phyloP scores from a whole-genome alignment of 1,284 basidiomycete species.

The Cerrena zonata region DNA sequence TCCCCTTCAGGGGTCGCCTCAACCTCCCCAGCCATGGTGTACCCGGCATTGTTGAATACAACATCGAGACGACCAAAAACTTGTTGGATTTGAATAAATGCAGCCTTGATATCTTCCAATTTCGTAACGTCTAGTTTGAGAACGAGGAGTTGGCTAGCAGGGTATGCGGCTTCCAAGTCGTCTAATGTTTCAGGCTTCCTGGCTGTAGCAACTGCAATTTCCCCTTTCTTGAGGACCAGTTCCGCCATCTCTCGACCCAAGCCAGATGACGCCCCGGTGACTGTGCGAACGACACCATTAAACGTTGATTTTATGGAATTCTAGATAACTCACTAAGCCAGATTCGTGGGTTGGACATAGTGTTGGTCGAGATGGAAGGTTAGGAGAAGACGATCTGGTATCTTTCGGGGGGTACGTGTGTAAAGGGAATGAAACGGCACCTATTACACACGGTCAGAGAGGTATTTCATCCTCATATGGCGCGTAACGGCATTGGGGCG shows the following conservation, averaged over 20 bases:
- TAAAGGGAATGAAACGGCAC: background rate
- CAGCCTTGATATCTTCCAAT: conserved; percentile 22
- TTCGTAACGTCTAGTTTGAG: conserved; percentile 35
- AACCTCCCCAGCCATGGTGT: conserved; percentile 26
- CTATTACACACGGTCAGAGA: background rate
- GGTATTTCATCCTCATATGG: too few relatives aligned
- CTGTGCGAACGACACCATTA: conserved; percentile 7
- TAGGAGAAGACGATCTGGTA: too few relatives aligned
- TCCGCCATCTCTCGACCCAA: conserved; percentile 24
- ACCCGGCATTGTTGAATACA: conserved; percentile 40
- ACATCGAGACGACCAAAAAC: conserved; percentile 39
- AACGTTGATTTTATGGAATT: background rate
- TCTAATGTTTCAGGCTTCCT: conserved; percentile 18
- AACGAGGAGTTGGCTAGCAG: conserved; percentile 26
- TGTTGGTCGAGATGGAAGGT: too few relatives aligned
- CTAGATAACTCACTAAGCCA: conserved; percentile 10
- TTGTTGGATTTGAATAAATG: conserved; percentile 29
- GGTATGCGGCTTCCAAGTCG: conserved; percentile 16
- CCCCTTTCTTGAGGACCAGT: conserved; percentile 20
- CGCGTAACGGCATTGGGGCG: too few relatives aligned
- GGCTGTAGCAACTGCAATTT: conserved; percentile 25
- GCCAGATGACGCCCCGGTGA: conserved; percentile 27
- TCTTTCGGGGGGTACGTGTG: too few relatives aligned
- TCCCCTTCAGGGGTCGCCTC: conserved; percentile 28
- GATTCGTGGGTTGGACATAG: conserved; percentile 9